Percentiles rank a stretch among this genome's conserved stretches.
These are phyloP conservation scores for Aspergillus clavatus DNA, from an alignment of 2,329 filamentous ascomycete genomes.

Conservation along the genomic window DNA sequence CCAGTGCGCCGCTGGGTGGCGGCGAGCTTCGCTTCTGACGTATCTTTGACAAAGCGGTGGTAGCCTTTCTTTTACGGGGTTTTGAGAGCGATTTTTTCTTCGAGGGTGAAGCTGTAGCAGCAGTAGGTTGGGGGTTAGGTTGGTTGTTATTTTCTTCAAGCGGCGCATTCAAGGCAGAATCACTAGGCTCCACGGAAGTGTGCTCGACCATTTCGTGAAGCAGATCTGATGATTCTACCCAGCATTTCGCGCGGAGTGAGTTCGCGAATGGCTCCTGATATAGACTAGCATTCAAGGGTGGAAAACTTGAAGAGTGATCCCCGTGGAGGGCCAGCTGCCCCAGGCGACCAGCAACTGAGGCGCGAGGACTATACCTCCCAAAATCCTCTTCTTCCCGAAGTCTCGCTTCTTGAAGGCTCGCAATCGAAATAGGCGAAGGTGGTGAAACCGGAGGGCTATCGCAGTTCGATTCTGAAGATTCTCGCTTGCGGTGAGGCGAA, in stretches of 20 bases:
- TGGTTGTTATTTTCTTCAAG: constrained; percentile 9
- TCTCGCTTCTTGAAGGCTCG: constrained; percentile 28
- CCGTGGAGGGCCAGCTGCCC: constrained; percentile 38
- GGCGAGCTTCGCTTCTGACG: constrained; percentile 32
- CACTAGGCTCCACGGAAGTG: constrained; percentile 6
- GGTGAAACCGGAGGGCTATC: constrained; percentile 31
- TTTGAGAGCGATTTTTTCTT: constrained; percentile 16
- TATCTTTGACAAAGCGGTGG: constrained; percentile 16
- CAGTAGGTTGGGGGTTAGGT: constrained; percentile 4
- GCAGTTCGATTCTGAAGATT: constrained; percentile 27
- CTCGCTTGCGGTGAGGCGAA: constrained; percentile 34
- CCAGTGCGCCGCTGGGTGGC: constrained; percentile 22
- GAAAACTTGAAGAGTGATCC: constrained; percentile 20
- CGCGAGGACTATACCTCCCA: constrained; percentile 36
- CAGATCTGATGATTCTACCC: constrained; percentile 5
- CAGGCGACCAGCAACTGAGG: constrained; percentile 37
- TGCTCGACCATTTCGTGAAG: constrained; percentile 18
- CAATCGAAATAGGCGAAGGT: constrained; percentile 27
- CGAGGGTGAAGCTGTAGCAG: constrained; percentile 12
- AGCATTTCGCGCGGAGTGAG: constrained; percentile 13
- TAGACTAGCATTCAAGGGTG: constrained; percentile 11
- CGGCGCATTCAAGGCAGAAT: constrained; percentile 6
- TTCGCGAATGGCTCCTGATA: constrained; percentile 7
- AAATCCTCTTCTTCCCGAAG: constrained; percentile 30
- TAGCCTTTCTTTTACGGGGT: constrained; percentile 22